Conservation (phyloP, 495 filamentous ascomycete species). For the Opeltia flavorubescens region DNA sequence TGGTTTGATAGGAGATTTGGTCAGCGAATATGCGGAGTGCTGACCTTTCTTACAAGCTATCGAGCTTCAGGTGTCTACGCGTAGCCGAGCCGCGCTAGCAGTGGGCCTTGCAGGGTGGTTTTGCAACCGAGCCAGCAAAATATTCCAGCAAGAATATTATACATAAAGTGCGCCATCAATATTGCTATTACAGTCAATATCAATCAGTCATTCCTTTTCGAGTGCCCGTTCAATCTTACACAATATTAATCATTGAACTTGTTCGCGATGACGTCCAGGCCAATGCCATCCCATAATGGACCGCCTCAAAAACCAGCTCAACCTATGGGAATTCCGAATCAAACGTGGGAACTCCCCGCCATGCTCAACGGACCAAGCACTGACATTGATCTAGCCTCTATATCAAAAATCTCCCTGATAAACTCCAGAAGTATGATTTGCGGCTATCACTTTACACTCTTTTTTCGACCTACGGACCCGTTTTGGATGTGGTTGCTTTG, state of each 20-base stretch:
- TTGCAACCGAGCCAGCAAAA: no score
- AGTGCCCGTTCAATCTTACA: no score
- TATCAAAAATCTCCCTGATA: conserved; percentile 69
- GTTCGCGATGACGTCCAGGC: conserved; percentile 26
- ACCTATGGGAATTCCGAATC: conserved; percentile 22
- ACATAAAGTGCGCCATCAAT: no score
- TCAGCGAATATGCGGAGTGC: no score
- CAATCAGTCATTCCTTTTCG: no score
- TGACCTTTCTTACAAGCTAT: no score
- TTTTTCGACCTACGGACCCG: conserved; percentile 84
- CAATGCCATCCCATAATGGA: conserved; percentile 23
- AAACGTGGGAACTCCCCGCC: neutral
- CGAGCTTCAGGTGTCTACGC: no score
- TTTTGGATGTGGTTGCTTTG: conserved; percentile 85
- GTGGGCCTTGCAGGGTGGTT: no score
- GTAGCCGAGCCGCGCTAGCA: no score
- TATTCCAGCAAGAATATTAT: no score
- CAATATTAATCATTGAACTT: neutral
- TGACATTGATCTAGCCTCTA: conserved; percentile 52
- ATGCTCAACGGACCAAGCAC: neutral
- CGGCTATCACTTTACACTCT: conserved; percentile 77
- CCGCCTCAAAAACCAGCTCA: conserved; percentile 21
- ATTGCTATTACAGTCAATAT: no score
- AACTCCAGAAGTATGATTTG: conserved; percentile 74
- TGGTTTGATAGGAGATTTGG: no score